Percentiles rank a stretch among this genome's conserved stretches.
These are phyloP conservation scores for Grigorovia transvaalensis DNA, from an alignment of 805 yeast genomes.

Conservation along the genomic window DNA sequence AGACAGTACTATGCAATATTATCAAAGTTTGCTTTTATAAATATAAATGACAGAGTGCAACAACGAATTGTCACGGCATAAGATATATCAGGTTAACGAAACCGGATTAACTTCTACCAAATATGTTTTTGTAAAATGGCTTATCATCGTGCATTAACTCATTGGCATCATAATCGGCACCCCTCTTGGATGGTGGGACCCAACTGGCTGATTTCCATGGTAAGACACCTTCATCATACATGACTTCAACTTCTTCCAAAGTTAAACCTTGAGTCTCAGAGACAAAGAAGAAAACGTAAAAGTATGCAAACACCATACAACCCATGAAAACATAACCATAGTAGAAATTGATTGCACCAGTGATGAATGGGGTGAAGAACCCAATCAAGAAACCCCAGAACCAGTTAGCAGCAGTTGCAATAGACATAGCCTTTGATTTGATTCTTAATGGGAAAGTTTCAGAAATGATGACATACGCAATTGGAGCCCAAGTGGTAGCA, in stretches of 20 bases:
- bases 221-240: slow-evolving; percentile 33
- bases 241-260: slow-evolving; percentile 68
- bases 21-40: not conserved
- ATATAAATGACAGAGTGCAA: not conserved
- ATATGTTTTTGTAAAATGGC: slow-evolving; percentile 12
- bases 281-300: slow-evolving; percentile 60
- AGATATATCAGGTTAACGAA: not conserved
- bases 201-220: slow-evolving; percentile 40
- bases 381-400: slow-evolving; percentile 60
- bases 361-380: slow-evolving; percentile 63
- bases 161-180: slow-evolving; percentile 17
- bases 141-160: slow-evolving; percentile 18
- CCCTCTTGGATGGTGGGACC: slow-evolving; percentile 36
- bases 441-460: slow-evolving; percentile 67
- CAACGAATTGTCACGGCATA: not conserved
- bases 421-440: slow-evolving; percentile 45
- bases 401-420: slow-evolving; percentile 56
- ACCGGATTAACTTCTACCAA: not conserved
- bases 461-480: slow-evolving; percentile 52
- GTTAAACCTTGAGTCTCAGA: slow-evolving; percentile 72
- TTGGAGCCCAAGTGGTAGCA: slow-evolving; percentile 72
- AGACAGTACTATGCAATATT: too few species aligned
- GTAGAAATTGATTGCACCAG: slow-evolving; percentile 51
- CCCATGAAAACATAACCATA: slow-evolving; percentile 56
- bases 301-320: slow-evolving; percentile 41